Conservation (phyloP, 108 stramenopile species). For the Nitzschia putrida region DNA sequence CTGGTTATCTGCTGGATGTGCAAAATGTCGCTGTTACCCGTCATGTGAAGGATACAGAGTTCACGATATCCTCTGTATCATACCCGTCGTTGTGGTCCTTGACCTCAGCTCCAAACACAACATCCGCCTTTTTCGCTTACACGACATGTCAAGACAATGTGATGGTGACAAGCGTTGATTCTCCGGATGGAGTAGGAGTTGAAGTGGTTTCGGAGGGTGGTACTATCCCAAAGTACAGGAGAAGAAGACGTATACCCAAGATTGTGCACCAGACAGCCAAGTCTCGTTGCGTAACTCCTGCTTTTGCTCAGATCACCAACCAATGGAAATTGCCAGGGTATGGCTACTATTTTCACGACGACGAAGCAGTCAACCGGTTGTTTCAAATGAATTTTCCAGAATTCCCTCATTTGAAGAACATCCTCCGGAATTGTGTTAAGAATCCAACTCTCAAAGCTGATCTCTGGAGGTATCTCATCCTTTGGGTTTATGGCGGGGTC, state of each 20-base stretch:
- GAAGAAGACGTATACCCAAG: constrained; percentile 33
- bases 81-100: background rate
- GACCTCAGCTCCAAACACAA: background rate
- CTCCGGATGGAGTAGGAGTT: background rate
- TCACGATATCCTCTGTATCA: background rate
- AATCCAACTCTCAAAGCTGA: constrained; percentile 46
- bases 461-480: constrained; percentile 56
- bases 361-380: constrained; percentile 51
- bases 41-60: background rate
- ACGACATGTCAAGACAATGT: constrained; percentile 9
- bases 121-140: background rate
- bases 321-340: constrained; percentile 37
- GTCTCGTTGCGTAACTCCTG: constrained; percentile 40
- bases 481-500: constrained; percentile 54
- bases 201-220: no score
- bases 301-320: constrained; percentile 19
- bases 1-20: constrained; percentile 24
- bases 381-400: constrained; percentile 36
- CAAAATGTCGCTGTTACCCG: constrained; percentile 13
- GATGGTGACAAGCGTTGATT: constrained; percentile 3
- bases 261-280: constrained; percentile 49
- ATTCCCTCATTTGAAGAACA: constrained; percentile 44
- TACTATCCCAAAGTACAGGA: background rate
- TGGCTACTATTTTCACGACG: constrained; percentile 65
- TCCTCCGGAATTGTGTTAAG: constrained; percentile 32